Evolutionary conservation across 495 filamentous ascomycete species (phyloP), one percentile per base, ranked within the genome.

Genomic region (Hypomontagnella submonticulosa): DNA sequence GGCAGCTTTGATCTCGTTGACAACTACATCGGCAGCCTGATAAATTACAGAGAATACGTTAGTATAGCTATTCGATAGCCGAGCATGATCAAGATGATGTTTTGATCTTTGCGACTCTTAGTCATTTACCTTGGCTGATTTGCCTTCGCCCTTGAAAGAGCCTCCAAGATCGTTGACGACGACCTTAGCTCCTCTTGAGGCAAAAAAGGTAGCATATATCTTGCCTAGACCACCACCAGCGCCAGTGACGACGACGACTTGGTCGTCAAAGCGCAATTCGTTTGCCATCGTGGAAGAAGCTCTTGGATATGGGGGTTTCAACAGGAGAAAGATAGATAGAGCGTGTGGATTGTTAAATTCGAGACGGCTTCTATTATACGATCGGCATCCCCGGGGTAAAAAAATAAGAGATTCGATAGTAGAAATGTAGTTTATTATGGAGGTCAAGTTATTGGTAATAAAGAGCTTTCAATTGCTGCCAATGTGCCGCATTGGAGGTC

Each of bases 161-260:
- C 89, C 92, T 58, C 95, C 95, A 34, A 99, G 87, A 72, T 99
- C 95, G 74, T 99, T 99, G 66, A 99, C 95, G 37, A 99, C 93
- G 64, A 99, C 90, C 79, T 92, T 98, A 52, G 95, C 95, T 65
- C 95, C 95, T 70, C 93, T 84, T 49, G 90, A 91, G 59, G 84
- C 95, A 75, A 97, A 98, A 84, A 97, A 97, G 36, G 87, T 80
- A 63, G 92, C 91, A 81, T 97, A 97, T 72, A 89, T 90, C 79
- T 93, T 96, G 51, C 95, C 95, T 53, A 98, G 79, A 59, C 96
- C 95, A 78, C 96, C 96, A 58, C 95, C 94, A 53, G 96, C 96
- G 67, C 95, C 95, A 46, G 96, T 99, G 66, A 99, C 91, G 53
- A 99, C 93, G 66, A 96, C 92, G 63, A 94, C 94, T 83, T 98